These are phyloP conservation scores for Trametes villosa DNA, from an alignment of 768 basidiomycete species.

Conservation along the genomic window DNA sequence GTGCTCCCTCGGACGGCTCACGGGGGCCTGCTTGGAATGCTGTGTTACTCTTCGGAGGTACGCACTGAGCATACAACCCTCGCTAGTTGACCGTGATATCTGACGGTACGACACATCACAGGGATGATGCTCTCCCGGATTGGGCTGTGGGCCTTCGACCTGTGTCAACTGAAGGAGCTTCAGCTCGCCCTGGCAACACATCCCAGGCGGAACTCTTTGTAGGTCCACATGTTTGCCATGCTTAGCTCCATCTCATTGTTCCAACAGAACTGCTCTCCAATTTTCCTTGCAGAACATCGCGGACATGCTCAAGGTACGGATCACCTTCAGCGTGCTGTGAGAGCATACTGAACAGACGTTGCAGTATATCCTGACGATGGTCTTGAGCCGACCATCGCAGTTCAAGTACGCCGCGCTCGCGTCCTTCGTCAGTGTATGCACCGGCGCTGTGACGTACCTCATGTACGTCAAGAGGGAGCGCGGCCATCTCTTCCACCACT, in stretches of 20 bases:
- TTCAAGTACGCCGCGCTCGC: conserved; percentile 42
- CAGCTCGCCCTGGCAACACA: conserved; percentile 49
- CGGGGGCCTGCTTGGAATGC: conserved; percentile 38
- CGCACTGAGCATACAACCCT: too few species aligned
- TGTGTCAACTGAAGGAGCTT: conserved; percentile 52
- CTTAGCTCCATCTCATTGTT: not conserved
- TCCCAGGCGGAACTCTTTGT: conserved; percentile 48
- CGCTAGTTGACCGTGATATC: too few species aligned
- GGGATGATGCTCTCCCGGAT: conserved; percentile 53
- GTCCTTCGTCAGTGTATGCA: conserved; percentile 37
- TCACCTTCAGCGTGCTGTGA: not conserved
- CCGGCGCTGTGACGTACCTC: conserved; percentile 37
- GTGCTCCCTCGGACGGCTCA: conserved; percentile 25
- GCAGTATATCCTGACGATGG: conserved; percentile 41
- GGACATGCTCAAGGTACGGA: conserved; percentile 30
- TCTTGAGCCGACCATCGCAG: conserved; percentile 38
- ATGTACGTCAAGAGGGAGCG: conserved; percentile 38
- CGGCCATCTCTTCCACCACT: conserved; percentile 37
- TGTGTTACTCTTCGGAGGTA: conserved; percentile 49
- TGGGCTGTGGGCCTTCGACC: conserved; percentile 58
- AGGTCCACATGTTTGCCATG: conserved; percentile 37
- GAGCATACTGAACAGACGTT: not conserved
- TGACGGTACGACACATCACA: conserved; percentile 21
- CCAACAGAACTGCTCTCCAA: conserved; percentile 37
- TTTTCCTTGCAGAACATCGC: conserved; percentile 40